Evolutionary conservation across 2,329 filamentous ascomycete genomes (phyloP), one percentile per base, ranked within the genome.

Genomic region (Laburnicola sp.): DNA sequence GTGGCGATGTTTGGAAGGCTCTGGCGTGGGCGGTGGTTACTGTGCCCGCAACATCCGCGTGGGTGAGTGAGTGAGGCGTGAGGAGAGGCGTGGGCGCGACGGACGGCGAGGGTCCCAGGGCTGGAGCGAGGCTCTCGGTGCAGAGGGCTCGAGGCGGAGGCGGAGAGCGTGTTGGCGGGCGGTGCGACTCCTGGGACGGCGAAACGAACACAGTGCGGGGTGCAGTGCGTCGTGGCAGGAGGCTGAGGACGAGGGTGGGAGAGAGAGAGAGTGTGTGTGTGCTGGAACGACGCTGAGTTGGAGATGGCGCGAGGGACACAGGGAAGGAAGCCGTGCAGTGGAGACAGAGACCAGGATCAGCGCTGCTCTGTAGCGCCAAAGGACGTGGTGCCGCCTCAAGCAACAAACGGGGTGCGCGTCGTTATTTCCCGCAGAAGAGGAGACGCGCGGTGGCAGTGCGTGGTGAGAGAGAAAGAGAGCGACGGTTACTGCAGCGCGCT

Each of bases 31-130:
- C 21, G 27, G 23, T 34, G 40, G 41, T 32, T 44, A 50, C 27
- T 30, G 40, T 37, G 47, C 47, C 39, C 21, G 40, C 32, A 32
- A 39, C 47, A 50, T 49, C 28, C 30, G 46, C 37, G 46, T 37
- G 31, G 21, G 16, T n/a, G 30, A 34, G 34, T 26, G 47, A 45
- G 41, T 50, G 47, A 50, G 41, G 47, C 47, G 47, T 45, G 40
- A 32, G 16, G 16, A 16, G 16, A 16, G 38, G 37, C 34, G 43
- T 23, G 35, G 26, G 44, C 11, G 44, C 44, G 34, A 32, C 8
- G 26, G 44, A 32, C 8, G 26, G 44, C 26, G 44, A 37, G 11
- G 44, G 44, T 16, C 36, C 31, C 31, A 45, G 43, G 43, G 34
- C 34, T 22, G 25, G 35, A 6, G 32, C 43, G 42, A 34, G 8